Evolutionary conservation across 2,329 filamentous ascomycete genomes (phyloP).

Genomic region (Volutella citrinella): DNA sequence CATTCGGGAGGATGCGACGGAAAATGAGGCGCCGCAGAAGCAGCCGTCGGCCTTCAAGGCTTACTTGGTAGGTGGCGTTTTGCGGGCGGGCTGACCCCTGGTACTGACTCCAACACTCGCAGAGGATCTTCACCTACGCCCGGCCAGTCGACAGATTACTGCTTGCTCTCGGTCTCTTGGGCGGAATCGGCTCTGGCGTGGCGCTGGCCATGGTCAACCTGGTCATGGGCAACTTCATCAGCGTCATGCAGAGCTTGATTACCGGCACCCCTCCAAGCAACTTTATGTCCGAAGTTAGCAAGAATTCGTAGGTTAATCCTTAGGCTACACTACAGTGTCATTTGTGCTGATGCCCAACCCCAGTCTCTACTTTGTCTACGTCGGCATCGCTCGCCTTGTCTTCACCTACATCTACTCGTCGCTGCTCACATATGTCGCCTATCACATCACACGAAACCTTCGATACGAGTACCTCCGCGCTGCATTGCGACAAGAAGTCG

Average conservation of each 20-base stretch:
- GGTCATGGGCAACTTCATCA: background rate
- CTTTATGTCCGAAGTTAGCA: no score
- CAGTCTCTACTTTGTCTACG: conserved; percentile 53
- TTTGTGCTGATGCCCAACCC: no score
- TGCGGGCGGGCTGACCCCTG: background rate
- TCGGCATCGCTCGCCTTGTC: conserved; percentile 50
- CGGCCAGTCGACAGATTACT: background rate
- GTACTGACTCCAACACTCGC: background rate
- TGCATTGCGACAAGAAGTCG: conserved; percentile 46
- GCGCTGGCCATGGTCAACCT: background rate
- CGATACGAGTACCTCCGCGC: conserved; percentile 46
- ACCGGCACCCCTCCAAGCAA: no score
- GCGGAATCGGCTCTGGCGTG: background rate
- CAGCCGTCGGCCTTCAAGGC: no score
- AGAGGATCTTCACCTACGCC: background rate
- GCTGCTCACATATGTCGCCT: conserved; percentile 45
- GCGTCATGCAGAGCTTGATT: background rate
- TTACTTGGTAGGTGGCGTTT: background rate
- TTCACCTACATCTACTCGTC: conserved; percentile 43
- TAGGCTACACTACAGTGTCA: no score
- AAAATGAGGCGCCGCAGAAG: no score
- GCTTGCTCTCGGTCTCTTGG: background rate
- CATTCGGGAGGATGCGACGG: no score
- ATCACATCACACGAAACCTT: conserved; percentile 43
- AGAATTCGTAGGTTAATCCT: no score